Base-by-base conservation (phyloP, 352 stramenopile genomes). In the Globisporangium polare region DNA sequence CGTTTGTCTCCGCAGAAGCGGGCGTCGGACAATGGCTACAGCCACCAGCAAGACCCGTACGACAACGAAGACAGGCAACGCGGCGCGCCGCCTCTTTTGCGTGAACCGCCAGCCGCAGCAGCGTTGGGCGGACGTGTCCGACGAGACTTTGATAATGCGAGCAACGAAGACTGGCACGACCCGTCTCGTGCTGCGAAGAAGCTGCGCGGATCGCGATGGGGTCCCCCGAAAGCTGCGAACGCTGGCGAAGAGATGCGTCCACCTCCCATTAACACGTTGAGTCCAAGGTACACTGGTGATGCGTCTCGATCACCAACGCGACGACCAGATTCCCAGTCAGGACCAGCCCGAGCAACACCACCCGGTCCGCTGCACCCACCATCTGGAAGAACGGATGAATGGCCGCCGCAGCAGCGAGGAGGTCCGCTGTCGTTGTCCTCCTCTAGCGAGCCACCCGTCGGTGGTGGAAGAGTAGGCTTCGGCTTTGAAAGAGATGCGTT, bases 161-260 rank as follows among this genome's bases (percentile, higher is more conserved):
- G 57, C 8, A 45, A 50, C 24, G 56, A 73, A 39, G 69, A 75
- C 2, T 64, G 72, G 41, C 54, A 80, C 17, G 77, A 89, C 42
- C 47, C 50, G 8, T 57, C 46, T 15, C 78, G 83, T 17, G 67
- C 75, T 35, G 12, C 58, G 20, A 92, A 92, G 69, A 89, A 88
- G 43, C 62, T 68, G n/a, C 78, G 81, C 35, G 71, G 74, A 12
- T 92, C 83, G 49, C 80, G 83, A 20, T 92, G 83, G 83, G 83
- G 80, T 1, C 83, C 83, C 43, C 72, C 80, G 37, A 86, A 80
- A 50, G 58, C 69, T 58, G 58, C 69, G 35, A 68, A 69, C 27
- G 33, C 42, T 27, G 5, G 51, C 2, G 63, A 66, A 42, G 71
- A 70, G 51, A 72, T 72, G 69, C 78, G 74, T 67, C 74, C 78